Conservation (phyloP, 768 basidiomycete genomes). For the Termitomyces sp. region DNA sequence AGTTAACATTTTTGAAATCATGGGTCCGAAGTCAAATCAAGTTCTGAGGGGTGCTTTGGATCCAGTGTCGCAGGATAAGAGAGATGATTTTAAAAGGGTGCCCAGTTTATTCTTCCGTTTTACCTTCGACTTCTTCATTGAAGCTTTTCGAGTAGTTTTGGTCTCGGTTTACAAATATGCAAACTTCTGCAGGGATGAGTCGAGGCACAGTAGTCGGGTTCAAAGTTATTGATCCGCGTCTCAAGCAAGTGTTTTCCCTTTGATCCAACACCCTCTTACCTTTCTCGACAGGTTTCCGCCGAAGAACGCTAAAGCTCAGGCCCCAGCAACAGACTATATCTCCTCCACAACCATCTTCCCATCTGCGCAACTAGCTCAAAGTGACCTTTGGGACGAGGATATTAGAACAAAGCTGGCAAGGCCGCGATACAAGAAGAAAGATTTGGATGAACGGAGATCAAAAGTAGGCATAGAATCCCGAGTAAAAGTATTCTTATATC, state of each 20-base stretch:
- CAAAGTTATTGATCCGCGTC: slow-evolving; percentile 68
- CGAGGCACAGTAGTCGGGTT: slow-evolving; percentile 75
- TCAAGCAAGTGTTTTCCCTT: slow-evolving; percentile 49
- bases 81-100: slow-evolving; percentile 58
- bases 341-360: slow-evolving; percentile 41
- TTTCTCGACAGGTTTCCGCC: slow-evolving; percentile 68
- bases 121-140: not conserved
- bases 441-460: slow-evolving; percentile 77
- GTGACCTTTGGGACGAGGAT: slow-evolving; percentile 69
- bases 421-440: slow-evolving; percentile 74
- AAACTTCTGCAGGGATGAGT: slow-evolving; percentile 62
- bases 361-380: slow-evolving; percentile 50
- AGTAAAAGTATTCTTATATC: not conserved
- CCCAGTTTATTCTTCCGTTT: not conserved
- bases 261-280: not conserved
- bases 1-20: slow-evolving; percentile 81
- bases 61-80: slow-evolving; percentile 40
- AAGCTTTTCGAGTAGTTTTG: slow-evolving; percentile 48
- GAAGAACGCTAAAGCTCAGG: slow-evolving; percentile 52
- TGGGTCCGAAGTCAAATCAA: slow-evolving; percentile 80
- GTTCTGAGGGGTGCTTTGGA: slow-evolving; percentile 61
- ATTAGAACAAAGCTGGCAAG: slow-evolving; percentile 45
- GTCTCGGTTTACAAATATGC: slow-evolving; percentile 52
- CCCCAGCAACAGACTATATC: slow-evolving; percentile 19
- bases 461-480: slow-evolving; percentile 38